These are phyloP conservation scores for Pichia sp. DNA, from an alignment of 1,139 yeast species.

Conservation along the genomic window DNA sequence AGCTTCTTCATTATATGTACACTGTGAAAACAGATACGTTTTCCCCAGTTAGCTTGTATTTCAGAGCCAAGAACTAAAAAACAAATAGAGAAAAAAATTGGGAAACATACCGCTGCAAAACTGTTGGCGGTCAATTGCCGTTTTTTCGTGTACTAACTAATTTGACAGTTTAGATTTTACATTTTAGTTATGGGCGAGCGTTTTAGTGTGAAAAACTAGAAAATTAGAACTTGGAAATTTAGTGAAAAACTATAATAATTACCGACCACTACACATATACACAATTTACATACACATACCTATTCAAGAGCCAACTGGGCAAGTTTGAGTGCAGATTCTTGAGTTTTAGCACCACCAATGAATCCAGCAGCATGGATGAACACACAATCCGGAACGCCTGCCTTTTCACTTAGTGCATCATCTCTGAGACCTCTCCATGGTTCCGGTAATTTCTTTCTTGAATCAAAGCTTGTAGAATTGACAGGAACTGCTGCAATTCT, in stretches of 20 bases:
- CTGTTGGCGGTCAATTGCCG: neutral
- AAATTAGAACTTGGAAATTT: neutral
- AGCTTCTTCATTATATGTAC: slow-evolving; percentile 3
- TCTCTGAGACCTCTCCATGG: slow-evolving; percentile 93
- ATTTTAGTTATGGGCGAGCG: neutral
- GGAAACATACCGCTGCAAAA: neutral
- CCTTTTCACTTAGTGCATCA: slow-evolving; percentile 59
- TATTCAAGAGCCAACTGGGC: slow-evolving; percentile 5
- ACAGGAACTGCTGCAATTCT: slow-evolving; percentile 88
- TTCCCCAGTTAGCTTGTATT: no score
- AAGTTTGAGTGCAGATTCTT: slow-evolving; percentile 61
- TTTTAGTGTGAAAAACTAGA: neutral
- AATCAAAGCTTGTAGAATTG: slow-evolving; percentile 67
- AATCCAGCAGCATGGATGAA: slow-evolving; percentile 96
- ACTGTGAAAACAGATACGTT: neutral
- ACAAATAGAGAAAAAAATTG: neutral
- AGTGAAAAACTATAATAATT: no score
- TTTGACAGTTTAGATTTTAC: neutral
- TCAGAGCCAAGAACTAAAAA: neutral
- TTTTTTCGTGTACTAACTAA: neutral
- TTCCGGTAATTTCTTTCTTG: slow-evolving; percentile 83
- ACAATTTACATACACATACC: neutral
- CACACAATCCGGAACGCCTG: slow-evolving; percentile 80
- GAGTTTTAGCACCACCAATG: slow-evolving; percentile 86
- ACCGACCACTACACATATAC: neutral